Percentiles rank a stretch among this genome's conserved stretches.
Conservation (phyloP, 371 early-diverging fungal species). For the Saksenaea vasiformis region DNA sequence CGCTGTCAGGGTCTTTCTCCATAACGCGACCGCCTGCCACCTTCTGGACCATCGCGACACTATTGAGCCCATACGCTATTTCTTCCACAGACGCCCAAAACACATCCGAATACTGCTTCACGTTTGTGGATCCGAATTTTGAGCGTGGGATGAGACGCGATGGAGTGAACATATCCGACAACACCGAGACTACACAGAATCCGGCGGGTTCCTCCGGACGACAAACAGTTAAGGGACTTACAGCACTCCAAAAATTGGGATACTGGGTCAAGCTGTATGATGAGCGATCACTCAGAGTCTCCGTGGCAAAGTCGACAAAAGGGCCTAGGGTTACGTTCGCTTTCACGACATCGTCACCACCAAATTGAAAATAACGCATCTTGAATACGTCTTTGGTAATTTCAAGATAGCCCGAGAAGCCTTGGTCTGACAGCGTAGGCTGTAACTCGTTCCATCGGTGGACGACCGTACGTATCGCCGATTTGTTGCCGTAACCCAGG, state of each 20-base stretch:
- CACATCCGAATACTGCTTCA: too few species aligned
- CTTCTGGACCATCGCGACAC: background rate
- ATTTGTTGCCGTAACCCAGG: background rate
- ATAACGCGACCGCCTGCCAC: background rate
- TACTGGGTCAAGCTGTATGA: too few species aligned
- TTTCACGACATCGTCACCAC: background rate
- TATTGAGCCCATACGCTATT: background rate
- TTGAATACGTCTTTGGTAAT: background rate
- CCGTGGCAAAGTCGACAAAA: too few species aligned
- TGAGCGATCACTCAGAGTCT: too few species aligned
- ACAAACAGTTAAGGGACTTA: too few species aligned
- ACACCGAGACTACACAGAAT: too few species aligned
- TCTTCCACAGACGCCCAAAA: too few species aligned
- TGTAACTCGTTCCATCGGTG: background rate
- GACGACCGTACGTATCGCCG: background rate
- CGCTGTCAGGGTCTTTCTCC: background rate
- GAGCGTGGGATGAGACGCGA: too few species aligned
- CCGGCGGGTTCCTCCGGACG: too few species aligned
- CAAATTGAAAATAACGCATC: background rate
- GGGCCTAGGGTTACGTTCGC: background rate
- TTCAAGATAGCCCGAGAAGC: background rate
- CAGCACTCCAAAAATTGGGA: too few species aligned
- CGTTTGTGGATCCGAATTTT: too few species aligned
- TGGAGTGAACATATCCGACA: too few species aligned
- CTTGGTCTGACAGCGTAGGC: background rate